A percentile compares a stretch with the other conserved stretches of the same genome.
Conservation (phyloP, 2,329 filamentous ascomycete genomes). For the Exophiala spinifera region DNA sequence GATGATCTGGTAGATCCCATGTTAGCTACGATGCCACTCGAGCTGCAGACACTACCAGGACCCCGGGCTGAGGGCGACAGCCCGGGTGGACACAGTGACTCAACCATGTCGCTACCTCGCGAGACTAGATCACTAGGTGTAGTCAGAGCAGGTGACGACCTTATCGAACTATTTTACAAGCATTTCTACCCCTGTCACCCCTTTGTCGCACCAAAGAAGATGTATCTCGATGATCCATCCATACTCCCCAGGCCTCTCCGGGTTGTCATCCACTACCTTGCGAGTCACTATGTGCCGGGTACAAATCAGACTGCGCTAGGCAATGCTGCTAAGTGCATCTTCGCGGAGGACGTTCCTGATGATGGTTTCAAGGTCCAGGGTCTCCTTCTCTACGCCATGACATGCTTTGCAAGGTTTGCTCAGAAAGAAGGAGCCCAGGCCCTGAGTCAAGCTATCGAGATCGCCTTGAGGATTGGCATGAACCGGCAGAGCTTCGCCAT, state of each 20-base stretch:
- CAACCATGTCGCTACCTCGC: conserved; percentile 18
- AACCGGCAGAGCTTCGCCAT: conserved; percentile 61
- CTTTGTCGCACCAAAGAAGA: conserved; percentile 50
- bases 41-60: conserved; percentile 14
- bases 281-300: conserved; percentile 51
- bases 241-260: conserved; percentile 49
- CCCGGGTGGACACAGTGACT: conserved; percentile 19
- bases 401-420: conserved; percentile 36
- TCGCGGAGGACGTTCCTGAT: conserved; percentile 27
- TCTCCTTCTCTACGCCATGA: conserved; percentile 37
- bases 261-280: conserved; percentile 56
- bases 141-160: conserved; percentile 25
- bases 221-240: conserved; percentile 33
- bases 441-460: conserved; percentile 63
- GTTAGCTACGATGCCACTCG: conserved; percentile 25
- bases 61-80: conserved; percentile 1
- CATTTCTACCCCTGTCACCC: conserved; percentile 57
- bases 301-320: conserved; percentile 32
- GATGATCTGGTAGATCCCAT: conserved; percentile 24
- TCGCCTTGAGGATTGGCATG: conserved; percentile 74
- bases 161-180: conserved; percentile 56
- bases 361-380: conserved; percentile 39
- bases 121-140: conserved; percentile 14
- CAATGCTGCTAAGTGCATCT: conserved; percentile 30
- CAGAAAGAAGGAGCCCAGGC: conserved; percentile 33